Evolutionary conservation across 176 grass and related monocot genomes (phyloP).

Genomic region (Coix lacrymajobi): DNA sequence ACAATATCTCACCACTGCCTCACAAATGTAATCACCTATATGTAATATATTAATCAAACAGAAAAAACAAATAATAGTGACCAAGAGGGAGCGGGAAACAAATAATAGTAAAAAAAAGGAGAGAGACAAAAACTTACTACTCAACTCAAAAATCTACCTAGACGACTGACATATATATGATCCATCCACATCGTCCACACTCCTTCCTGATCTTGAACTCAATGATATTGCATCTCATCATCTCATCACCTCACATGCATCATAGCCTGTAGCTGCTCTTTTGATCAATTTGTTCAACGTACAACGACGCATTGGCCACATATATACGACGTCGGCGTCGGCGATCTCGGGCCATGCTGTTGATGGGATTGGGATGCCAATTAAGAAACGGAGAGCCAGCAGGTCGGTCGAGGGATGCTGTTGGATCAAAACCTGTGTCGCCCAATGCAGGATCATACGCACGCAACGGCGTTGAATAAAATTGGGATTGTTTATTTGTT

Average conservation of each 20-base stretch:
- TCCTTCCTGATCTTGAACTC: not conserved
- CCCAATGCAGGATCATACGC: too few relatives aligned
- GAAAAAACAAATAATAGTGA: not conserved
- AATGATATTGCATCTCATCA: not conserved
- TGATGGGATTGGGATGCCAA: too few relatives aligned
- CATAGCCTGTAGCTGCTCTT: not conserved
- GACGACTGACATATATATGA: slow-evolving; percentile 9
- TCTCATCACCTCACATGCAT: not conserved
- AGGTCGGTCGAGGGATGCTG: too few relatives aligned
- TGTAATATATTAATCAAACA: slow-evolving; percentile 4
- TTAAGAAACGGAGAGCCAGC: too few relatives aligned
- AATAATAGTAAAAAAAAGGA: not conserved
- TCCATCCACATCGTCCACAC: too few relatives aligned
- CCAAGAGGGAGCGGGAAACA: not conserved
- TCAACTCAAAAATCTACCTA: slow-evolving; percentile 12
- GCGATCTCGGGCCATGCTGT: too few relatives aligned
- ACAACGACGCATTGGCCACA: not conserved
- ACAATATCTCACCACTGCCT: not conserved
- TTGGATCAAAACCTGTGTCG: not conserved
- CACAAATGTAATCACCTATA: slow-evolving; percentile 33
- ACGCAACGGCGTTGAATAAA: too few relatives aligned
- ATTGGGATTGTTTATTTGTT: too few relatives aligned
- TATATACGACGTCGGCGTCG: not conserved
- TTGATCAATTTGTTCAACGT: not conserved
- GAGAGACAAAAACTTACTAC: not conserved